These are phyloP conservation scores for Buxus sempervirens DNA, from an alignment of 164 flowering plant species.

Conservation along the genomic window DNA sequence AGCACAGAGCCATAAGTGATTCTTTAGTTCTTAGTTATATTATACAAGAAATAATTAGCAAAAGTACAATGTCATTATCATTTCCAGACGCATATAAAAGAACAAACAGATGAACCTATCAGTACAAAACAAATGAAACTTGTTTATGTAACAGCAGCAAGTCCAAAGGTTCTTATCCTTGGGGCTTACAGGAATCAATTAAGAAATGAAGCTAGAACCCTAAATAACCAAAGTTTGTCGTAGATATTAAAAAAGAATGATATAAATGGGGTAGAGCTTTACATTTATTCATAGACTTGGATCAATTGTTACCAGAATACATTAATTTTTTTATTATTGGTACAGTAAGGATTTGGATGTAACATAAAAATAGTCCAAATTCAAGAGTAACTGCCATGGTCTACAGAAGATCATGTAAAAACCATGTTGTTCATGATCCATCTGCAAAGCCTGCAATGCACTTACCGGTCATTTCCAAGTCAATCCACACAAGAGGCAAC, in stretches of 20 bases:
- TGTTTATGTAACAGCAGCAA: no score
- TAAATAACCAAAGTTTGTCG: background rate
- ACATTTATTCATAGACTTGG: background rate
- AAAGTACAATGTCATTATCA: no score
- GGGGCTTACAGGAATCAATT: background rate
- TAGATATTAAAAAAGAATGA: background rate
- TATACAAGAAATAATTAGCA: background rate
- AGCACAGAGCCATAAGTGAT: background rate
- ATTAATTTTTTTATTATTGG: background rate
- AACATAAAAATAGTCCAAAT: background rate
- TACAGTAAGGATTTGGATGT: background rate
- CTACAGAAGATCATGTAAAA: background rate
- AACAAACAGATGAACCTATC: no score
- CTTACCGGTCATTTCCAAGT: conserved; percentile 95
- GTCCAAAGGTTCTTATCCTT: no score
- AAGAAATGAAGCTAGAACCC: background rate
- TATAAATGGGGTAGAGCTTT: background rate
- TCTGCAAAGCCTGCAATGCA: background rate
- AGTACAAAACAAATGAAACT: no score
- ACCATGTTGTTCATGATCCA: background rate
- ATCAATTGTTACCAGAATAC: background rate
- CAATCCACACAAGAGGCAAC: conserved; percentile 95
- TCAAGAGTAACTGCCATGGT: background rate
- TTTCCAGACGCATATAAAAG: no score
- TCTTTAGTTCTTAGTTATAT: background rate